Percentiles rank a stretch among this genome's conserved stretches.
These are phyloP conservation scores for Pisolithus tinctorius DNA, from an alignment of 768 basidiomycete species.

Conservation along the genomic window DNA sequence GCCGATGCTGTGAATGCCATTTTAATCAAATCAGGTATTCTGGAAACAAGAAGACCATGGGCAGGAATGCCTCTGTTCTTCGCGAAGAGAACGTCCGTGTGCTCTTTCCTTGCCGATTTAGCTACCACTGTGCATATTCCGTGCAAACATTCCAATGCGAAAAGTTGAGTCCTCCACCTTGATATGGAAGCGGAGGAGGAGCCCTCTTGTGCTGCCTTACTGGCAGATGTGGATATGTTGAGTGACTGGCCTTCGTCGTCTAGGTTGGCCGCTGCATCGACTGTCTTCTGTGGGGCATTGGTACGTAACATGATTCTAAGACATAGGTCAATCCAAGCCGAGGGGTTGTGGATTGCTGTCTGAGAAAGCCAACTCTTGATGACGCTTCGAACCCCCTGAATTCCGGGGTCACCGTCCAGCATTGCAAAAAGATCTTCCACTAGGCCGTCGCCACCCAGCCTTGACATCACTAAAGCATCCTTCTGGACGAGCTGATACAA, in stretches of 20 bases:
- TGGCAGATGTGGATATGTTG: slow-evolving; percentile 45
- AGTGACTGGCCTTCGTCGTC: slow-evolving; percentile 96
- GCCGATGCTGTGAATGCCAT: slow-evolving; percentile 98
- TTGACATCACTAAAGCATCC: slow-evolving; percentile 87
- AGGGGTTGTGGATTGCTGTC: slow-evolving; percentile 87
- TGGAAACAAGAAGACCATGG: slow-evolving; percentile 67
- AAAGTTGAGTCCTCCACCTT: slow-evolving; percentile 94
- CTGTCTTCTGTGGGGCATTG: slow-evolving; percentile 73
- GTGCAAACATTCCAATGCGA: slow-evolving; percentile 89
- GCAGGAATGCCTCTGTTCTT: slow-evolving; percentile 49
- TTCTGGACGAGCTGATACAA: slow-evolving; percentile 96
- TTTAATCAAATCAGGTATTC: slow-evolving; percentile 89
- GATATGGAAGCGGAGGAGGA: slow-evolving; percentile 49
- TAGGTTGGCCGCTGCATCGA: slow-evolving; percentile 50
- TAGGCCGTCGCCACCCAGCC: slow-evolving; percentile 86
- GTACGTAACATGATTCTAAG: slow-evolving; percentile 96
- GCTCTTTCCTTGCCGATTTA: slow-evolving; percentile 69
- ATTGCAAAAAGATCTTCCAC: slow-evolving; percentile 94
- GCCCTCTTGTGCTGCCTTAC: slow-evolving; percentile 24
- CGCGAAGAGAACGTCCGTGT: slow-evolving; percentile 74
- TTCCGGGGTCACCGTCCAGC: slow-evolving; percentile 89
- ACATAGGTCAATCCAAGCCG: slow-evolving; percentile 97
- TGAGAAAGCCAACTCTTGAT: slow-evolving; percentile 94
- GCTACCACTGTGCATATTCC: slow-evolving; percentile 76
- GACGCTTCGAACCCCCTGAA: slow-evolving; percentile 90